These are phyloP conservation scores for Leonotis leonurus DNA, from an alignment of 257 asterid genomes.

Conservation along the genomic window DNA sequence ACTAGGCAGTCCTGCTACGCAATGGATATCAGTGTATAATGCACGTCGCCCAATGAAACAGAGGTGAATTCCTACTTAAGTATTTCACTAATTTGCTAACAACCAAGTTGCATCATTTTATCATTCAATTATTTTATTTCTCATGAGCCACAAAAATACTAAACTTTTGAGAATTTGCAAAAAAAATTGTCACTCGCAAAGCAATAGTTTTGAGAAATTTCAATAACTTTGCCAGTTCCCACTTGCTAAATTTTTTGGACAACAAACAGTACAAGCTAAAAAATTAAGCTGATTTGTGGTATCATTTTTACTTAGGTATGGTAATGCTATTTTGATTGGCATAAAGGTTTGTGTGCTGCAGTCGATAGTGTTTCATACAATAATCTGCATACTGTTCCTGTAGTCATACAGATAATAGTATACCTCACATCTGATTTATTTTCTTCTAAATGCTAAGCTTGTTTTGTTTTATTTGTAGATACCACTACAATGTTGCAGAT, in stretches of 20 bases:
- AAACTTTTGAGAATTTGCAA: background rate
- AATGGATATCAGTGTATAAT: slow-evolving; percentile 94
- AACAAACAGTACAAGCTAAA: background rate
- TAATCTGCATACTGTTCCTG: background rate
- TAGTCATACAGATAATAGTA: background rate
- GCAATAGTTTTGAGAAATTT: background rate
- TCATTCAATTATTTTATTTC: background rate
- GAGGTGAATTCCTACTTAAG: slow-evolving; percentile 38
- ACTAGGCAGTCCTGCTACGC: slow-evolving; percentile 94
- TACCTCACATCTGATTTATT: slow-evolving; percentile 4
- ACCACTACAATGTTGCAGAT: slow-evolving; percentile 82
- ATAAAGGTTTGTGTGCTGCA: background rate
- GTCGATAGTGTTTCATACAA: too few species aligned
- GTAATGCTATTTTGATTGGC: background rate
- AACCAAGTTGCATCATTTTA: too few species aligned
- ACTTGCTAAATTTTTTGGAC: background rate
- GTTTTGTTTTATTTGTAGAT: slow-evolving; percentile 42
- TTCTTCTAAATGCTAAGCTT: too few species aligned
- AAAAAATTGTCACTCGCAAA: too few species aligned
- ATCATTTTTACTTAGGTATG: background rate
- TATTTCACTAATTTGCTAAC: background rate
- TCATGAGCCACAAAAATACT: background rate
- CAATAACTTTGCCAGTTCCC: background rate
- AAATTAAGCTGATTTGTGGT: background rate
- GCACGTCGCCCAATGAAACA: slow-evolving; percentile 98